Evolutionary conservation across 495 filamentous ascomycete species (phyloP).

Genomic region (Xylaria venustula): DNA sequence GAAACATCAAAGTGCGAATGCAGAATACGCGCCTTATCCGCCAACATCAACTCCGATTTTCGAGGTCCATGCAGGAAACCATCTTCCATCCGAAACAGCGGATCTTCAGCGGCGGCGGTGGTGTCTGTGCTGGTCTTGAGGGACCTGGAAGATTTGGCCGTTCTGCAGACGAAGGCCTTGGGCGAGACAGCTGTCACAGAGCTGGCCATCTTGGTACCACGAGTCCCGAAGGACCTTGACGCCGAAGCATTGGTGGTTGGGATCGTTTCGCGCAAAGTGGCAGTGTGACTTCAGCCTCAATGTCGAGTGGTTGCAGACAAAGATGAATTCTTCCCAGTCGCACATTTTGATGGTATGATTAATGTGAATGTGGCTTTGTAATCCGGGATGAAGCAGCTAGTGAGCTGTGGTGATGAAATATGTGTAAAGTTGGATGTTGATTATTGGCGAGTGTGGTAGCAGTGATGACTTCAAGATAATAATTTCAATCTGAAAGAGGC

Average conservation of each 20-base stretch:
- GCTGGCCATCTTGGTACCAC: conserved; percentile 44
- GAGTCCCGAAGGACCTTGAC: conserved; percentile 58
- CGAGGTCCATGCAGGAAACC: too few species aligned
- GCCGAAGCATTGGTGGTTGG: conserved; percentile 59
- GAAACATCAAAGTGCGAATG: background rate
- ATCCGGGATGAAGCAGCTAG: too few species aligned
- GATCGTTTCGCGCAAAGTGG: conserved; percentile 67
- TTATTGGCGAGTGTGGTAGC: too few species aligned
- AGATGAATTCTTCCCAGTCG: conserved; percentile 63
- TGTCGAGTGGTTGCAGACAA: conserved; percentile 55
- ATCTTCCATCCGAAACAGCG: background rate
- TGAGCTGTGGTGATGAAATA: background rate
- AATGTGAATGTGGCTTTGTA: too few species aligned
- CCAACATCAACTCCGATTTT: too few species aligned
- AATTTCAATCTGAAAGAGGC: too few species aligned
- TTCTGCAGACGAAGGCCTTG: conserved; percentile 2
- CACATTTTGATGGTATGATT: conserved; percentile 49
- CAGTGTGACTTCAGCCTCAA: conserved; percentile 62
- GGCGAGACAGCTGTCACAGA: conserved; percentile 45
- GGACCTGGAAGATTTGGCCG: background rate
- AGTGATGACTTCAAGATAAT: too few species aligned
- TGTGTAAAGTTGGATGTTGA: background rate
- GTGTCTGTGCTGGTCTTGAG: background rate
- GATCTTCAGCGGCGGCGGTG: background rate
- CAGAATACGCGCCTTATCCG: too few species aligned